Evolutionary conservation across 2,329 filamentous ascomycete genomes (phyloP), one percentile per base, ranked within the genome.

Genomic region (Cryphonectria japonica): DNA sequence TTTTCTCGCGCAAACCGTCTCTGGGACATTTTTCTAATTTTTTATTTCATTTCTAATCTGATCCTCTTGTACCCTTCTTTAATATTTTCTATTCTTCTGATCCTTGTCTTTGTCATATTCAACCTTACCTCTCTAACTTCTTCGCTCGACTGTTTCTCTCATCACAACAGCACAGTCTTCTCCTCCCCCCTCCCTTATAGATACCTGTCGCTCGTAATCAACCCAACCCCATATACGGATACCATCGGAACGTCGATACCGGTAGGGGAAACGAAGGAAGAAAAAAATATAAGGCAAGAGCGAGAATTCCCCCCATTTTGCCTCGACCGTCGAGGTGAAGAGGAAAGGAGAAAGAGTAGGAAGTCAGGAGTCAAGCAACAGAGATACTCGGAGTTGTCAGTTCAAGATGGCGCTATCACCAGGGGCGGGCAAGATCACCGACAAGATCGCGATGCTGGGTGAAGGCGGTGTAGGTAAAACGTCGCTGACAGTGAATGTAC

Each of bases 381-480:
- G 59, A 63, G 43, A 50, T 59, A 59, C 54, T 26, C 39, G 32
- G 61, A 43, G 22, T 60, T 60, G 26, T 65, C 61, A 37, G 26
- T 13, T 39, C 50, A 62, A 62, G 54, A 68, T 68, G 66, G 57
- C 66, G 50, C 32, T 59, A 46, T 68, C 66, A 43, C 66, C 66
- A 19, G 66, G 66, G 34, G 70, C 66, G 16, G 66, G 66, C 46
- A 72, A 41, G 41, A 72, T 72, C 66, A 65, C 71, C 46, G 69
- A 70, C 71, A 70, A 70, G 50, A 71, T 72, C 39, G 71, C 71
- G 43, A 69, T 72, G 68, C 61, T 72, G 52, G 71, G 71, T 14
- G 71, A 72, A 54, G 71, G 71, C 66, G 71, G 71, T 60, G 71
- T 72, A 41, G 71, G 71, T 54, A 72, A 72, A 26, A 72, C 71